Conservation (phyloP, 495 filamentous ascomycete species). For the Halenospora varia region DNA sequence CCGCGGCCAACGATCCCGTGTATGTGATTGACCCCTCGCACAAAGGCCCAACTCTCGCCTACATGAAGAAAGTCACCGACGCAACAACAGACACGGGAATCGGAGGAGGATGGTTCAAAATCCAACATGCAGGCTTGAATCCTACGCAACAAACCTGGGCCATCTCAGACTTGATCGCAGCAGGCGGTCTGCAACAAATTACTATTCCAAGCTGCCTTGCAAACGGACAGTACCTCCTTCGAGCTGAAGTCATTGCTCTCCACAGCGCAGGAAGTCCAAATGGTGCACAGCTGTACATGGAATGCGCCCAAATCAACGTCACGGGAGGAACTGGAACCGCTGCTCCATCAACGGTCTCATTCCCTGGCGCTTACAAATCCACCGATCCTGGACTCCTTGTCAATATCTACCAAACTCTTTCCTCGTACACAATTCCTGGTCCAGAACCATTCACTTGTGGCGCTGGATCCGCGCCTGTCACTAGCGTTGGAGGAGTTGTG, state of each 20-base stretch:
- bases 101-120: slow-evolving; percentile 16
- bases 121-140: slow-evolving; percentile 15
- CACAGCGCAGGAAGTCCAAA: slow-evolving; percentile 35
- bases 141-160: slow-evolving; percentile 11
- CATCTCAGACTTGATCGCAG: slow-evolving; percentile 15
- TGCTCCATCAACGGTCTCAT: slow-evolving; percentile 42
- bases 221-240: slow-evolving; percentile 45
- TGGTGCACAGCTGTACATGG: slow-evolving; percentile 47
- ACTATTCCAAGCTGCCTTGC: slow-evolving; percentile 39
- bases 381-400: slow-evolving; percentile 47
- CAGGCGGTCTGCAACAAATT: slow-evolving; percentile 35
- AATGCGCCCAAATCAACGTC: slow-evolving; percentile 50
- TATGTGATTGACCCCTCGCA: slow-evolving; percentile 13
- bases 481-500: not conserved
- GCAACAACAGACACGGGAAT: slow-evolving; percentile 38
- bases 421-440: slow-evolving; percentile 40
- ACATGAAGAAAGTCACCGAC: slow-evolving; percentile 51
- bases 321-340: slow-evolving; percentile 41
- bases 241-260: slow-evolving; percentile 47
- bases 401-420: slow-evolving; percentile 49
- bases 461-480: slow-evolving; percentile 23
- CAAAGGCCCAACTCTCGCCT: slow-evolving; percentile 44
- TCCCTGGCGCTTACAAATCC: slow-evolving; percentile 50
- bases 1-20: slow-evolving; percentile 25
- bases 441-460: slow-evolving; percentile 35